A percentile compares a stretch with the other conserved stretches of the same genome.
Evolutionary conservation across 2,329 filamentous ascomycete species (phyloP).

Genomic region (Nothomitra cinnamomea): DNA sequence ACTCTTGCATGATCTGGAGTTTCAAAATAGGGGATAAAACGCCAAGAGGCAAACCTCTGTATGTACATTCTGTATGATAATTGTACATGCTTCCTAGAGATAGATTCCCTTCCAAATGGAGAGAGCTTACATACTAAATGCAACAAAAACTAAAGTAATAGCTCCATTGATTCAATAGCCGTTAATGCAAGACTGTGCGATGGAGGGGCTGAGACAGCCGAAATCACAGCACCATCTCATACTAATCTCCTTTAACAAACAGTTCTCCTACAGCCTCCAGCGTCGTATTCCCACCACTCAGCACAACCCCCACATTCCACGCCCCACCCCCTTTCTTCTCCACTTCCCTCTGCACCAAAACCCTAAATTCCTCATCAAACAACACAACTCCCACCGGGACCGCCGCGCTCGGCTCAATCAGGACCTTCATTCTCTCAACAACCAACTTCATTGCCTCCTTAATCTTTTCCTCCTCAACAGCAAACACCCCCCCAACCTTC

Average conservation of each 20-base stretch:
- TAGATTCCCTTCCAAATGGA: no score
- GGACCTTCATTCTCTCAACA: constrained; percentile 73
- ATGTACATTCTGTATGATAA: no score
- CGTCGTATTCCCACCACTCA: constrained; percentile 49
- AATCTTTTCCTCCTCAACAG: constrained; percentile 72
- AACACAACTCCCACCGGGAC: constrained; percentile 72
- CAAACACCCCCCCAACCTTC: constrained; percentile 55
- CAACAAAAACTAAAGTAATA: no score
- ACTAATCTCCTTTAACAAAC: constrained; percentile 20
- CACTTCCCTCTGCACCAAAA: constrained; percentile 49
- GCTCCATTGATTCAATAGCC: no score
- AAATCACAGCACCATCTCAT: not conserved
- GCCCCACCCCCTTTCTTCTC: constrained; percentile 36
- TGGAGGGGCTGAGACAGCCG: no score
- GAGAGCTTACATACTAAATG: no score
- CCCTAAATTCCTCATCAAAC: constrained; percentile 70
- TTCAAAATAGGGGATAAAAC: no score
- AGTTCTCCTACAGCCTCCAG: constrained; percentile 41
- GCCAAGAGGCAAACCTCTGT: no score
- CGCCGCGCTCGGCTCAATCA: constrained; percentile 75
- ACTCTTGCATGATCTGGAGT: no score
- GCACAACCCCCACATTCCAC: constrained; percentile 51
- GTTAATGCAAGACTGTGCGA: no score
- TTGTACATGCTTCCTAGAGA: no score
- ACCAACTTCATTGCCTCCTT: constrained; percentile 57